These are phyloP conservation scores for Danielia reshetovae DNA, from an alignment of 805 yeast species.

Conservation along the genomic window DNA sequence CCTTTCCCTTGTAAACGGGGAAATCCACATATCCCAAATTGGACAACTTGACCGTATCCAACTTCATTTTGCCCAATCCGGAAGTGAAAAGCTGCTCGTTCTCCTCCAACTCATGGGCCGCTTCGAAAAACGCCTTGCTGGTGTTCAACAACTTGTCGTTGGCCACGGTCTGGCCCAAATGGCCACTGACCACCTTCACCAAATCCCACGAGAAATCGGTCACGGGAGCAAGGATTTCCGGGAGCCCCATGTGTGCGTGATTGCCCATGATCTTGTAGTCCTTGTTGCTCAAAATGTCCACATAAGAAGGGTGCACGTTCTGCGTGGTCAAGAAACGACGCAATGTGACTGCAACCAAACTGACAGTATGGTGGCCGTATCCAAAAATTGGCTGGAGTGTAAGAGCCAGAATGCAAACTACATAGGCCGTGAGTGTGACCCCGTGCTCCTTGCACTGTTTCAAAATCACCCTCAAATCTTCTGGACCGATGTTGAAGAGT, in stretches of 20 bases:
- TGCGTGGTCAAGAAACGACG: constrained; percentile 20
- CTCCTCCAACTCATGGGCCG: constrained; percentile 10
- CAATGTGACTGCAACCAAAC: constrained; percentile 31
- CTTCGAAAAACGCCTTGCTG: constrained; percentile 17
- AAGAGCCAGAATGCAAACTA: constrained; percentile 22
- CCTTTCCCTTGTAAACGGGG: constrained; percentile 12
- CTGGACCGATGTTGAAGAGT: constrained; percentile 23
- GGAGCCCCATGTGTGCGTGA: constrained; percentile 30
- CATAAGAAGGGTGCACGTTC: constrained; percentile 14
- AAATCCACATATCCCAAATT: constrained; percentile 31
- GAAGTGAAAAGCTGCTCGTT: constrained; percentile 21
- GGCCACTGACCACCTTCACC: constrained; percentile 19
- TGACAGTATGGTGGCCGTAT: constrained; percentile 18
- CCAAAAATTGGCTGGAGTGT: constrained; percentile 29
- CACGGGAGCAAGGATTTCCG: constrained; percentile 28
- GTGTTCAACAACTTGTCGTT: constrained; percentile 24
- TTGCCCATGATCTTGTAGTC: constrained; percentile 29
- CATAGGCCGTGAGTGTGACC: constrained; percentile 32
- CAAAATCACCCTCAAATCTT: constrained; percentile 21
- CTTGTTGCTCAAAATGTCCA: constrained; percentile 12
- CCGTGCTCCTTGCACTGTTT: constrained; percentile 23
- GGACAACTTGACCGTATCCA: constrained; percentile 32
- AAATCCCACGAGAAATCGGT: constrained; percentile 30
- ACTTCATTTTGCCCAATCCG: constrained; percentile 21
- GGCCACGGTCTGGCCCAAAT: constrained; percentile 15